phyloP scores from a whole-genome alignment of 768 basidiomycete genomes.

The Kwoniella shandongensis region DNA sequence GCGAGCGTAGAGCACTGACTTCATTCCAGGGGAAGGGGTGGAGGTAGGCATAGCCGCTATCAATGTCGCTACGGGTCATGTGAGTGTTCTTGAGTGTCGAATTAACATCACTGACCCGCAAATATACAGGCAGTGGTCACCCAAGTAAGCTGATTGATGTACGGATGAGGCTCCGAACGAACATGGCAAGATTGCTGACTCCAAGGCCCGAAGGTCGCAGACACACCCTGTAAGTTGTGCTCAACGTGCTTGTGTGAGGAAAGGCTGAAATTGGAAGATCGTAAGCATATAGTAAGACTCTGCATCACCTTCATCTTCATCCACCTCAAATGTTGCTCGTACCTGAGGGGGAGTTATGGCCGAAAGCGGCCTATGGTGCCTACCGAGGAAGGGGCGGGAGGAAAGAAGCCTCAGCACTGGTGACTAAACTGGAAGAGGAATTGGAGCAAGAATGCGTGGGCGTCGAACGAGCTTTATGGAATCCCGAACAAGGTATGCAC shows the following conservation, averaged over 20 bases:
- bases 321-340: slow-evolving; percentile 6
- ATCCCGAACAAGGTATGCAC: slow-evolving; percentile 3
- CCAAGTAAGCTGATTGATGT: slow-evolving; percentile 16
- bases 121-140: background rate
- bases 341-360: background rate
- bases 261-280: background rate
- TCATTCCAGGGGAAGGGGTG: slow-evolving; percentile 5
- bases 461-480: slow-evolving; percentile 7
- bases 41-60: slow-evolving; percentile 19
- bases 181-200: background rate
- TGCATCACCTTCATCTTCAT: slow-evolving; percentile 9
- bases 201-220: slow-evolving; percentile 3
- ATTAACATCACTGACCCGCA: background rate
- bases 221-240: slow-evolving; percentile 8
- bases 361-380: too few species aligned
- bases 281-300: slow-evolving; percentile 6
- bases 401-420: background rate
- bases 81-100: background rate
- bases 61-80: slow-evolving; percentile 13
- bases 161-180: background rate
- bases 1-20: background rate
- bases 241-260: too few species aligned
- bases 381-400: too few species aligned
- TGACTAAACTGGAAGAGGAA: background rate
- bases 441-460: slow-evolving; percentile 5